A percentile compares a stretch with the other conserved stretches of the same genome.
phyloP scores from a whole-genome alignment of 257 asterid genomes.

The Scutellaria galericulata region DNA sequence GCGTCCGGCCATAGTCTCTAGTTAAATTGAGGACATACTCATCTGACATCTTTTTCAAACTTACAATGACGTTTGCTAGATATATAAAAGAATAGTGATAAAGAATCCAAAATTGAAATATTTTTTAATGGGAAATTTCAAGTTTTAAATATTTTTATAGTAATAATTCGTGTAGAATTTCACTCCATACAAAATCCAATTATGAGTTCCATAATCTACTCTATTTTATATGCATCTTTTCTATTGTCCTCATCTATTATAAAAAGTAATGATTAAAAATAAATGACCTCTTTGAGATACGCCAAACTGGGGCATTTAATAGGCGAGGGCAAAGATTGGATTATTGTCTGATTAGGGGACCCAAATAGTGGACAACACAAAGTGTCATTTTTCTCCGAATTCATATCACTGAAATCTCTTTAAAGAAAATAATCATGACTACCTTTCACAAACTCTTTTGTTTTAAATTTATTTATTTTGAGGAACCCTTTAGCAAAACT shows the following conservation, averaged over 20 bases:
- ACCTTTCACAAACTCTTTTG: not conserved
- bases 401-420: not conserved
- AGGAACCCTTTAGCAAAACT: too few species aligned
- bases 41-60: not conserved
- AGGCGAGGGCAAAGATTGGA: slow-evolving; percentile 14
- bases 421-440: not conserved
- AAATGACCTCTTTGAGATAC: not conserved
- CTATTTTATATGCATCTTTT: too few species aligned
- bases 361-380: not conserved
- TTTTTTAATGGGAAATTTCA: too few species aligned
- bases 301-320: slow-evolving; percentile 24
- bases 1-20: not conserved
- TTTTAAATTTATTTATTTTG: not conserved
- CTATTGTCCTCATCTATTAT: not conserved
- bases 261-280: too few species aligned
- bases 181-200: too few species aligned
- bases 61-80: not conserved
- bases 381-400: not conserved
- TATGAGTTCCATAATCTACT: too few species aligned
- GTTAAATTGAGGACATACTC: not conserved
- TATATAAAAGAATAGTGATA: too few species aligned
- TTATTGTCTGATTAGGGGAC: slow-evolving; percentile 27
- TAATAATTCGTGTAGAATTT: too few species aligned
- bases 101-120: too few species aligned
- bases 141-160: too few species aligned